A percentile compares a stretch with the other conserved stretches of the same genome.
phyloP scores from a whole-genome alignment of 1,139 yeast species.

The Kodamaea ohmeri region DNA sequence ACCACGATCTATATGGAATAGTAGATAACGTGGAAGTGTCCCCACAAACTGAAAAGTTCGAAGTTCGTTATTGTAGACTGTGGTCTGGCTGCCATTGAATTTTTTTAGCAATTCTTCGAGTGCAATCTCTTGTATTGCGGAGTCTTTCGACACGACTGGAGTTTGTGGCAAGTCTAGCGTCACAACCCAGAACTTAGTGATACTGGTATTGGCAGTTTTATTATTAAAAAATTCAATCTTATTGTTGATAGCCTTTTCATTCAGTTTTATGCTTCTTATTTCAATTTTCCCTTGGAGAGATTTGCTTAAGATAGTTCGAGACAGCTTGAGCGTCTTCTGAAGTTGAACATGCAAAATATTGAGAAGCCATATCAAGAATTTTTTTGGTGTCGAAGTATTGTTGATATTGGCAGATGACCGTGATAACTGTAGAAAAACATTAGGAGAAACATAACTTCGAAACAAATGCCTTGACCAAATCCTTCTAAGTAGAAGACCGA shows the following conservation, averaged over 20 bases:
- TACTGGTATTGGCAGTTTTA: constrained; percentile 15
- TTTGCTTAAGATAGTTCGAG: constrained; percentile 18
- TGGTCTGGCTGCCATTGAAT: constrained; percentile 32
- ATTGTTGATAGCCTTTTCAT: constrained; percentile 19
- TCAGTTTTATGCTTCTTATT: constrained; percentile 27
- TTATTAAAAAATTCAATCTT: constrained; percentile 24
- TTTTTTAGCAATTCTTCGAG: constrained; percentile 46
- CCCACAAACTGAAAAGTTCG: constrained; percentile 37
- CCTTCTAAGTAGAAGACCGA: constrained; percentile 51
- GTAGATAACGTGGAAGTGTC: constrained; percentile 51
- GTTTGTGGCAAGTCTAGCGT: constrained; percentile 57
- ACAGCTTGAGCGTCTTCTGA: constrained; percentile 17
- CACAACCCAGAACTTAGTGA: constrained; percentile 56
- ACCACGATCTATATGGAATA: constrained; percentile 55
- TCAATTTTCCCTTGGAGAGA: constrained; percentile 54
- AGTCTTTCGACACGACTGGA: constrained; percentile 45
- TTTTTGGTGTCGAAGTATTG: constrained; percentile 48
- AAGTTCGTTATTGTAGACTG: constrained; percentile 22
- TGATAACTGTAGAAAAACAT: constrained; percentile 56
- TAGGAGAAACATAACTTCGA: constrained; percentile 64
- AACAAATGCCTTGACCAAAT: constrained; percentile 63
- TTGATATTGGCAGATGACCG: too few relatives aligned
- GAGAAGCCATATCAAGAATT: constrained; percentile 58
- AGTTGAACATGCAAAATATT: constrained; percentile 45
- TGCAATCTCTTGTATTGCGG: constrained; percentile 52